These are phyloP conservation scores for Colletotrichum costaricense DNA, from an alignment of 2,329 filamentous ascomycete species.

Conservation along the genomic window DNA sequence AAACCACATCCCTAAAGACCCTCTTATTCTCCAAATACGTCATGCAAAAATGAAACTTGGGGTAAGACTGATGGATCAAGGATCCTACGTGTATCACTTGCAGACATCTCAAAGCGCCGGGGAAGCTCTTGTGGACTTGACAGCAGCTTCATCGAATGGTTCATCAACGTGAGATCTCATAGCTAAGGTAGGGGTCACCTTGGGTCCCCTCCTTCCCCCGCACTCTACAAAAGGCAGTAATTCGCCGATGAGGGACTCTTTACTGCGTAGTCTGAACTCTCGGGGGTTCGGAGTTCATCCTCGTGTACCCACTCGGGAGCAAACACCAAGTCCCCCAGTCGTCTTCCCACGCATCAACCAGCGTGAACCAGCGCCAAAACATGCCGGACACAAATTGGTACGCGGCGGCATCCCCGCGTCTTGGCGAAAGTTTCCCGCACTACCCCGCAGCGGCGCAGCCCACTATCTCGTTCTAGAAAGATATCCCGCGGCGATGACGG, in stretches of 20 bases:
- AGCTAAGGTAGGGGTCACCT: background rate
- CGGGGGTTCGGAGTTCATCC: conserved; percentile 25
- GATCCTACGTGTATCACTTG: background rate
- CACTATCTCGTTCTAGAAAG: conserved; percentile 8
- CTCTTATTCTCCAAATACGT: conserved; percentile 24
- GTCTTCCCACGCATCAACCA: background rate
- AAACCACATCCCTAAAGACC: background rate
- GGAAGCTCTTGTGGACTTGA: background rate
- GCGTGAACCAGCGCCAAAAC: background rate
- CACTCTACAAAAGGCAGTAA: background rate
- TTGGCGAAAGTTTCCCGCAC: conserved; percentile 24
- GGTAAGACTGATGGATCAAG: background rate
- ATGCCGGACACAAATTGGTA: background rate
- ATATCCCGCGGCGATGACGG: conserved; percentile 29
- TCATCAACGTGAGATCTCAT: background rate
- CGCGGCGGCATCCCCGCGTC: conserved; percentile 20
- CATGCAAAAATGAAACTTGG: conserved; percentile 11
- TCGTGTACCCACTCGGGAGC: background rate
- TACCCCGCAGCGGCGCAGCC: conserved; percentile 25
- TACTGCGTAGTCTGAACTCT: background rate
- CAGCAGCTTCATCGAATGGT: background rate
- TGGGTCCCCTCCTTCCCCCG: background rate
- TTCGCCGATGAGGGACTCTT: conserved; percentile 6
- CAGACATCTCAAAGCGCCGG: background rate
- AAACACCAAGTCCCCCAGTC: background rate